Percentiles rank a stretch among this genome's conserved stretches.
phyloP scores from a whole-genome alignment of 2,329 filamentous ascomycete species.

The Neurospora sp. region DNA sequence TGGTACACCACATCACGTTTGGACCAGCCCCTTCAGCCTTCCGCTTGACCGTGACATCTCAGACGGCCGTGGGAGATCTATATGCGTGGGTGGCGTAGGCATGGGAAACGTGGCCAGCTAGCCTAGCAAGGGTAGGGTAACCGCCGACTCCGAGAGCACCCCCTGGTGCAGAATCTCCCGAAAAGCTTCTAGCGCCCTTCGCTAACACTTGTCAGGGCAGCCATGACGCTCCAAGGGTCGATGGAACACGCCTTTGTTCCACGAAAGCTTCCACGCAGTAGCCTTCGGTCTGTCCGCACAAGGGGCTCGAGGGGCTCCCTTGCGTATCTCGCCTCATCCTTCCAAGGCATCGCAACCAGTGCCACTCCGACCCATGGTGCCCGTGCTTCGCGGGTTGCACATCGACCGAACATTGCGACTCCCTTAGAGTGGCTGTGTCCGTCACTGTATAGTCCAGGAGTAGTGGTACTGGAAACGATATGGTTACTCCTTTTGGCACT shows the following conservation, averaged over 20 bases:
- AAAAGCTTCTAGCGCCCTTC: conserved; percentile 8
- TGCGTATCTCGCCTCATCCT: neutral
- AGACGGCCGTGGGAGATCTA: neutral
- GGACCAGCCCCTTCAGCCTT: neutral
- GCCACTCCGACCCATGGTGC: neutral
- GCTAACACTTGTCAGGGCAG: neutral
- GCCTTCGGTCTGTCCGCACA: neutral
- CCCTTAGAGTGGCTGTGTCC: neutral
- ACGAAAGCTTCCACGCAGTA: neutral
- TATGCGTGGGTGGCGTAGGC: neutral
- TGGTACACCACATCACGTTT: neutral
- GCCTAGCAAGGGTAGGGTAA: neutral
- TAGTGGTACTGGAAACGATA: neutral
- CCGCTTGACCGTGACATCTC: neutral
- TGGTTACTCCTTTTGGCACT: neutral
- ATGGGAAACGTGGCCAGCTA: neutral
- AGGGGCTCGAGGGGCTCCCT: neutral
- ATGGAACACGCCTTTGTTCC: neutral
- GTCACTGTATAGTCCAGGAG: neutral
- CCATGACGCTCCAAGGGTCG: neutral
- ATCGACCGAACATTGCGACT: neutral
- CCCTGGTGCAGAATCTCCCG: conserved; percentile 9
- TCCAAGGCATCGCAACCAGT: neutral
- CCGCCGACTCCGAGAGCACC: neutral
- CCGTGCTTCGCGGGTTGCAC: neutral